A percentile compares a stretch with the other conserved stretches of the same genome.
These are phyloP conservation scores for Aspergillus bridgeri DNA, from an alignment of 495 filamentous ascomycete species.

Conservation along the genomic window DNA sequence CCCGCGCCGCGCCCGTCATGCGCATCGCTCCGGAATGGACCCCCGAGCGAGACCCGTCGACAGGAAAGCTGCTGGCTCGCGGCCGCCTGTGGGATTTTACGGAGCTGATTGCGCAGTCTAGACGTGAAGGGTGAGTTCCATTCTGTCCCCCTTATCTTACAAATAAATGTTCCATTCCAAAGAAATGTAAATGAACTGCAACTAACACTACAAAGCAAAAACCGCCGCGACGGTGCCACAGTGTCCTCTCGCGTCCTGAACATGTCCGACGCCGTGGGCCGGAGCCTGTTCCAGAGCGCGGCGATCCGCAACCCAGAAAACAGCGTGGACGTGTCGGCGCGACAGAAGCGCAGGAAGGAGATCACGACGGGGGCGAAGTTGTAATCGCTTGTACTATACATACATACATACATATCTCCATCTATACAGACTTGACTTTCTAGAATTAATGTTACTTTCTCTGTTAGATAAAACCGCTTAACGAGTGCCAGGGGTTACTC, in stretches of 20 bases:
- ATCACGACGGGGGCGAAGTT: neutral
- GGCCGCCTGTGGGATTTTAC: conserved; percentile 87
- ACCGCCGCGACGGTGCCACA: conserved; percentile 84
- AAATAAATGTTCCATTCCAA: neutral
- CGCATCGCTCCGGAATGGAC: conserved; percentile 75
- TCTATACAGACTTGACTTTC: too few relatives aligned
- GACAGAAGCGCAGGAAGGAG: conserved; percentile 37
- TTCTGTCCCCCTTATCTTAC: neutral
- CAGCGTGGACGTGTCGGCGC: conserved; percentile 32
- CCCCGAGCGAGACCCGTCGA: conserved; percentile 59
- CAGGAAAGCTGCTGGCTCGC: conserved; percentile 58
- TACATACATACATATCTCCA: too few relatives aligned
- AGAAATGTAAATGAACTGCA: neutral
- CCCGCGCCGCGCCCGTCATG: conserved; percentile 54
- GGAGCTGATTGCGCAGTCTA: conserved; percentile 74
- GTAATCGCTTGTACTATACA: neutral
- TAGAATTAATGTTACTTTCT: too few relatives aligned
- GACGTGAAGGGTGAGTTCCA: conserved; percentile 75
- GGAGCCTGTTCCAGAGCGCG: conserved; percentile 43
- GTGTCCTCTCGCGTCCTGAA: conserved; percentile 78
- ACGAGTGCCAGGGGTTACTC: too few relatives aligned
- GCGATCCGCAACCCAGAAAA: conserved; percentile 27
- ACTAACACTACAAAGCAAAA: conserved; percentile 54
- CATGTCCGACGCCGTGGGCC: conserved; percentile 63
- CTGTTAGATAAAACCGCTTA: too few relatives aligned